A percentile compares a stretch with the other conserved stretches of the same genome.
phyloP scores from a whole-genome alignment of 1,139 yeast genomes.

The Martiniozyma asiatica region DNA sequence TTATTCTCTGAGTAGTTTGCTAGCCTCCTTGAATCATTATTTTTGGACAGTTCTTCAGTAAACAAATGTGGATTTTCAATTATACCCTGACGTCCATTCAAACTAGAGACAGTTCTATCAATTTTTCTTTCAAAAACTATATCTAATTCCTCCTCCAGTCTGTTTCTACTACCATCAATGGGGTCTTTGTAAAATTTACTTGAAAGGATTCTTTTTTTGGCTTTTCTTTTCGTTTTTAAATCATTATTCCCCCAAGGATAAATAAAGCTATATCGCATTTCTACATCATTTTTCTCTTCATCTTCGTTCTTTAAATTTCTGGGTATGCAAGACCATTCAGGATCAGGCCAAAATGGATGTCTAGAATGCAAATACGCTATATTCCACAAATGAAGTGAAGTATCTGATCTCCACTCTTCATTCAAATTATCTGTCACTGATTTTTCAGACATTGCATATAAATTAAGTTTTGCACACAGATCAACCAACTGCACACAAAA shows the following conservation, averaged over 20 bases:
- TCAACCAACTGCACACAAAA: too few relatives aligned
- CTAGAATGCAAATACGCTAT: constrained; percentile 2
- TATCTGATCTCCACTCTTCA: constrained; percentile 1
- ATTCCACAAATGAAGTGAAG: constrained; percentile 3
- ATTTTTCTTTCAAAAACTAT: constrained; percentile 1
- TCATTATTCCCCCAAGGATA: not conserved
- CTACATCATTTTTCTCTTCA: too few relatives aligned
- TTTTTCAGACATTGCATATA: too few relatives aligned
- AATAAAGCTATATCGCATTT: not conserved
- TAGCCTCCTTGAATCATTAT: too few relatives aligned
- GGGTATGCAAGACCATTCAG: constrained; percentile 2
- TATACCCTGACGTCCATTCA: too few relatives aligned
- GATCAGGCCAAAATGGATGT: constrained; percentile 3
- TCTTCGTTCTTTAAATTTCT: not conserved
- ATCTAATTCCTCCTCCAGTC: constrained; percentile 1
- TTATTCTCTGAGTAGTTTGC: too few relatives aligned
- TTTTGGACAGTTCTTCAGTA: too few relatives aligned
- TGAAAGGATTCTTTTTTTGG: too few relatives aligned
- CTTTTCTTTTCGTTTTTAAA: constrained; percentile 1
- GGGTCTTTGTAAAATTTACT: constrained; percentile 1
- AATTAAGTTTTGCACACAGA: too few relatives aligned
- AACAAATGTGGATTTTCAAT: too few relatives aligned
- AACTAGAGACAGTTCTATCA: not conserved
- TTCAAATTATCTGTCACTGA: too few relatives aligned
- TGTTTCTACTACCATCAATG: constrained; percentile 1